Evolutionary conservation across 2,329 filamentous ascomycete genomes (phyloP).

Genomic region (Aspergillus clavatus): DNA sequence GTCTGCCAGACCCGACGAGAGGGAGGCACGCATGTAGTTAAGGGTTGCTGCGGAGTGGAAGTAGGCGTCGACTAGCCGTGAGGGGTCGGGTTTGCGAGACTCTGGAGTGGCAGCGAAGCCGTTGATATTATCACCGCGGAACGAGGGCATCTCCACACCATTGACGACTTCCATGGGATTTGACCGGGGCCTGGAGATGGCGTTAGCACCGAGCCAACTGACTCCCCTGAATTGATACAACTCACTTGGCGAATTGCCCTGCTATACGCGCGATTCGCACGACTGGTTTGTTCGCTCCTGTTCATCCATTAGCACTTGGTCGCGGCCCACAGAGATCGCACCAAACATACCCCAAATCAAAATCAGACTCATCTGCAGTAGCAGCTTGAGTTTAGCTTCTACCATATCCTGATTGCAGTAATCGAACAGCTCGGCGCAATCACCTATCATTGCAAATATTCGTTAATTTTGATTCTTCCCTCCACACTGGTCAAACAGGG

Average conservation of each 20-base stretch:
- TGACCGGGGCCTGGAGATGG: slow-evolving; percentile 63
- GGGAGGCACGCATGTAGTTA: slow-evolving; percentile 82
- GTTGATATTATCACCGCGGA: slow-evolving; percentile 93
- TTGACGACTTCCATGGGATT: slow-evolving; percentile 79
- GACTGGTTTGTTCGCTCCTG: slow-evolving; percentile 65
- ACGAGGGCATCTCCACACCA: slow-evolving; percentile 77
- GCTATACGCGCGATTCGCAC: slow-evolving; percentile 95
- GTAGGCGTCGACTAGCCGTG: slow-evolving; percentile 82
- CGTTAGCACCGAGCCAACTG: neutral
- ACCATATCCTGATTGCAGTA: slow-evolving; percentile 89
- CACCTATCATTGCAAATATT: slow-evolving; percentile 38
- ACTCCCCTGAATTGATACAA: neutral
- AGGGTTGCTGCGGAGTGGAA: slow-evolving; percentile 92
- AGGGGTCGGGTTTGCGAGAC: slow-evolving; percentile 76
- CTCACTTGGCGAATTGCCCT: slow-evolving; percentile 85
- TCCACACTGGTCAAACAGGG: neutral
- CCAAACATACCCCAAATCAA: slow-evolving; percentile 70
- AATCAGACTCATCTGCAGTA: slow-evolving; percentile 94
- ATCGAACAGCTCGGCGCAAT: slow-evolving; percentile 95
- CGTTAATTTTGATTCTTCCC: slow-evolving; percentile 3
- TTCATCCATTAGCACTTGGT: neutral
- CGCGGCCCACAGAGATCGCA: slow-evolving; percentile 25
- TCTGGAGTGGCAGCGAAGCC: slow-evolving; percentile 64
- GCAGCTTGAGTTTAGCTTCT: slow-evolving; percentile 92
- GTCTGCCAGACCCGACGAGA: slow-evolving; percentile 86